phyloP scores from a whole-genome alignment of 257 asterid genomes.

The Mentha longifolia region DNA sequence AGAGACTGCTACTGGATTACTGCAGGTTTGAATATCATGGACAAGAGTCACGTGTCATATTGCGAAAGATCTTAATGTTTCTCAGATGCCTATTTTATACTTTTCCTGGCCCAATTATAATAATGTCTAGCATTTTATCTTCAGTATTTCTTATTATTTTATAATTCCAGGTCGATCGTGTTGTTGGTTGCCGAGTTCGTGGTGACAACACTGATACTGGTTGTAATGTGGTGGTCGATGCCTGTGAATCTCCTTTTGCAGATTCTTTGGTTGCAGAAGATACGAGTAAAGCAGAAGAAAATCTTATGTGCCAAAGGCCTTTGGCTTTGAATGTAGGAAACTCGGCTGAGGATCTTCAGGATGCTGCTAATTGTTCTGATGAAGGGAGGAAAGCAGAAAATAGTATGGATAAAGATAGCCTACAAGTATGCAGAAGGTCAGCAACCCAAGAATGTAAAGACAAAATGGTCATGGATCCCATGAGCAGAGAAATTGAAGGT shows the following conservation, averaged over 20 bases:
- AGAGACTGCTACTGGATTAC: constrained; percentile 41
- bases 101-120: constrained; percentile 2
- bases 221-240: constrained; percentile 35
- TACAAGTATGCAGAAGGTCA: constrained; percentile 74
- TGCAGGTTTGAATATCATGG: constrained; percentile 48
- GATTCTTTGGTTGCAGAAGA: constrained; percentile 54
- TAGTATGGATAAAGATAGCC: constrained; percentile 44
- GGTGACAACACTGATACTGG: constrained; percentile 42
- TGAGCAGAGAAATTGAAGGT: constrained; percentile 38
- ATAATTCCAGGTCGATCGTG: constrained; percentile 75
- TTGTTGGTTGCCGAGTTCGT: constrained; percentile 80
- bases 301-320: constrained; percentile 43
- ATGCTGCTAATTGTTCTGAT: constrained; percentile 51
- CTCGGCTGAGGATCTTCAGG: constrained; percentile 45
- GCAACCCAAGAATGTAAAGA: constrained; percentile 59
- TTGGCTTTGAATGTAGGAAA: constrained; percentile 47
- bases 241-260: constrained; percentile 42
- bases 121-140: constrained; percentile 9
- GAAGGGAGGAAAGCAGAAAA: constrained; percentile 41
- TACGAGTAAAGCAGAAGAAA: constrained; percentile 39
- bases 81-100: constrained; percentile 10
- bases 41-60: neutral
- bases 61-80: constrained; percentile 22
- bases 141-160: constrained; percentile 28
- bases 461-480: constrained; percentile 42